Evolutionary conservation across 345 rosid genomes (phyloP).

Genomic region (Pistacia integerrima): DNA sequence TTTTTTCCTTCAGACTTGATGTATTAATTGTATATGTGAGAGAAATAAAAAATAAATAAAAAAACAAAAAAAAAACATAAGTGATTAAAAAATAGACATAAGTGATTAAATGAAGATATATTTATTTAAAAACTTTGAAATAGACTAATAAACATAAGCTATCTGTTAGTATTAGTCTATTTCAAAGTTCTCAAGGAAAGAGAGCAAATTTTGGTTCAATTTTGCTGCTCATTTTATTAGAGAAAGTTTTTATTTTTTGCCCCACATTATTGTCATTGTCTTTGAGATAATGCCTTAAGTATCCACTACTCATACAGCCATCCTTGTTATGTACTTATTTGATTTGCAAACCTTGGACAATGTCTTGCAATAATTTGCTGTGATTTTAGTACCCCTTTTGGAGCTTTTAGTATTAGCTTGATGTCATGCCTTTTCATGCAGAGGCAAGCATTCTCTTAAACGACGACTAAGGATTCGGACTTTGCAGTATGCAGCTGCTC

Average conservation of each 20-base stretch:
- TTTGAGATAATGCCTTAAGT: neutral
- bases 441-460: constrained; percentile 72
- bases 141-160: too few relatives aligned
- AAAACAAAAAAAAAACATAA: too few relatives aligned
- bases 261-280: neutral
- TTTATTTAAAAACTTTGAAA: too few relatives aligned
- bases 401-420: constrained; percentile 18
- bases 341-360: neutral
- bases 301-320: neutral
- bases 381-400: neutral
- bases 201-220: neutral
- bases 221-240: neutral
- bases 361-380: neutral
- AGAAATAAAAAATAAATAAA: too few relatives aligned
- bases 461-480: constrained; percentile 90
- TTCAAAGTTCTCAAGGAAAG: neutral
- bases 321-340: neutral
- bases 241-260: too few relatives aligned
- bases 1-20: too few relatives aligned
- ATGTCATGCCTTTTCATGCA: constrained; percentile 34
- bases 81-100: too few relatives aligned
- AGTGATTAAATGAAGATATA: too few relatives aligned
- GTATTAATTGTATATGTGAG: too few relatives aligned
- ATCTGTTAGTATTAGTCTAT: neutral
- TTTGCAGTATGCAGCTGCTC: constrained; percentile 73